Evolutionary conservation across 345 rosid genomes (phyloP), one percentile per base, ranked within the genome.

Genomic region (Excoecaria cochinchinensis): DNA sequence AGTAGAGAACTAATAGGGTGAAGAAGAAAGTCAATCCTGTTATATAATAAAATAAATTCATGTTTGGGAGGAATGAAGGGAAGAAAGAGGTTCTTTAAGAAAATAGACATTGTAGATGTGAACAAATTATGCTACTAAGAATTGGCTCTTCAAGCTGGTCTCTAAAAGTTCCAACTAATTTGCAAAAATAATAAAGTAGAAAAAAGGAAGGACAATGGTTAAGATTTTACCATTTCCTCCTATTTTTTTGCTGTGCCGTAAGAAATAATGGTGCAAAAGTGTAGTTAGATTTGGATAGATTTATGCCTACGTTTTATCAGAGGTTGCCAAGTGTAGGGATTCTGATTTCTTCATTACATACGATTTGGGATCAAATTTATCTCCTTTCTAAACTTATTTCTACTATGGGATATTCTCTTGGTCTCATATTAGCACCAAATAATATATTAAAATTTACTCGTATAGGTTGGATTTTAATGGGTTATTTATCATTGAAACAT

Each of bases 1-100:
- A 85, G 77, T 75, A 84, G 64, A 90, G 71, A 67, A 88, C 60
- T 84, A 89, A 84, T 80, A 82, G 31, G 78, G 75, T 78, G 85
- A 89, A 85, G 71, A 89, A 8, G 39, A 72, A 72, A 36, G 46
- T 47, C 4, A 72, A 59, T 40, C 53, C 65, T 44, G 25, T 25
- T 36, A 62, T 42, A 60, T 16, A 72, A 46, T 46, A 47, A n/a
- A 59, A 22, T 1, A 48, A 11, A 5, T 72, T 72, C 75, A 72
- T 72, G 25, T 60, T 50, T 60, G 44, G 16, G 56, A 42, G 52
- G 42, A 12, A 58, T 13, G 36, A 57, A 5, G 22, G 19, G 40
- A 25, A 71, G 22, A 66, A 50, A 13, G 58, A 8, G 19, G 22
- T 39, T n/a, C 4, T 38, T 40, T 42, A 68, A 38, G 47, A 69